Percentiles rank a stretch among this genome's conserved stretches.
phyloP scores from a whole-genome alignment of 2,329 filamentous ascomycete genomes.

The Cordyceps sp. region DNA sequence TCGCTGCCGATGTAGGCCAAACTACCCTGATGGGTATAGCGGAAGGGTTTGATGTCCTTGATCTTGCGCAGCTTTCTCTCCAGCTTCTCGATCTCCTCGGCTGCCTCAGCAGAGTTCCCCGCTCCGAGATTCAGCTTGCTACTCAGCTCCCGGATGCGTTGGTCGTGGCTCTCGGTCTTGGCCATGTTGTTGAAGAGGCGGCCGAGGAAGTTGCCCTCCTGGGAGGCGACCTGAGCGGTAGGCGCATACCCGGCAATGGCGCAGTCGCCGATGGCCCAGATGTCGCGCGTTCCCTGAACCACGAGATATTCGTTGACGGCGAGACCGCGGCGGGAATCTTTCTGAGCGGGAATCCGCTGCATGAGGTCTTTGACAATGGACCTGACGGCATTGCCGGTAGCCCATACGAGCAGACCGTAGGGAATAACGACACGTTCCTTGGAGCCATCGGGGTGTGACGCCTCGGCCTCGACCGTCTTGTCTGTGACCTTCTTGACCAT shows the following conservation, averaged over 20 bases:
- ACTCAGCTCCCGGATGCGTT: slow-evolving; percentile 54
- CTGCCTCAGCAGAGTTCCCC: slow-evolving; percentile 49
- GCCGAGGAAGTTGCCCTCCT: slow-evolving; percentile 90
- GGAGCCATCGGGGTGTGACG: slow-evolving; percentile 63
- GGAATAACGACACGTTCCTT: slow-evolving; percentile 72
- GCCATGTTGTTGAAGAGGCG: slow-evolving; percentile 98
- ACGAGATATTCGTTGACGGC: slow-evolving; percentile 98
- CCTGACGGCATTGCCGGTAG: slow-evolving; percentile 88
- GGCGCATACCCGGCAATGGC: slow-evolving; percentile 95
- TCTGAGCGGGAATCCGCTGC: slow-evolving; percentile 80
- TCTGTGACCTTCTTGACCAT: slow-evolving; percentile 97
- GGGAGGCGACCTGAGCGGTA: slow-evolving; percentile 87
- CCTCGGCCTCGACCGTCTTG: slow-evolving; percentile 82
- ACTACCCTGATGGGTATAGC: slow-evolving; percentile 95
- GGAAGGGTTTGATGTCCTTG: slow-evolving; percentile 93
- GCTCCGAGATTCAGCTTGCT: slow-evolving; percentile 41
- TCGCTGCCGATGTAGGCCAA: slow-evolving; percentile 97
- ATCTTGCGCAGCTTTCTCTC: slow-evolving; percentile 78
- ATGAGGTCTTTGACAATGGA: slow-evolving; percentile 85
- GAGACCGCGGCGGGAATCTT: slow-evolving; percentile 84
- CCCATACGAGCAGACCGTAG: slow-evolving; percentile 94
- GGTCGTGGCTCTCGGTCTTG: slow-evolving; percentile 73
- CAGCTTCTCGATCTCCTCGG: slow-evolving; percentile 62
- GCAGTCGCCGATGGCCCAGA: slow-evolving; percentile 97
- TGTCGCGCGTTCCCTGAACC: slow-evolving; percentile 89